A percentile compares a stretch with the other conserved stretches of the same genome.
phyloP scores from a whole-genome alignment of 352 stramenopile species.

The Phytopythium ostracodes region DNA sequence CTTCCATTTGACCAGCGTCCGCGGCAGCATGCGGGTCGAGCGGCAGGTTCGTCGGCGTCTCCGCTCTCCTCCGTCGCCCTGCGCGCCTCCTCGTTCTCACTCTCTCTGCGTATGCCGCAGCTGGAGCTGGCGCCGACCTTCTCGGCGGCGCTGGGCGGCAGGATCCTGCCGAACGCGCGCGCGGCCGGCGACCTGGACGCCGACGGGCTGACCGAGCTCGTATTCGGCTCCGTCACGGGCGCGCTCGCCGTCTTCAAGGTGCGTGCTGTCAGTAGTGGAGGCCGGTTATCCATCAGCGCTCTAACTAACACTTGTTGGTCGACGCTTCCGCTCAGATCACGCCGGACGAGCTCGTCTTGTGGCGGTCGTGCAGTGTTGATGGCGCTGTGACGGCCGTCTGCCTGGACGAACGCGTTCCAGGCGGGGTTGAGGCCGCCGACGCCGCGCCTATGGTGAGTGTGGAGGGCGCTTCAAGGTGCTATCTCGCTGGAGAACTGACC shows the following conservation, averaged over 20 bases:
- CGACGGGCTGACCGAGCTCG: constrained; percentile 56
- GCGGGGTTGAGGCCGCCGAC: constrained; percentile 14
- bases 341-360: constrained; percentile 44
- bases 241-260: constrained; percentile 66
- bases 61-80: neutral
- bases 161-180: constrained; percentile 68
- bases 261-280: neutral
- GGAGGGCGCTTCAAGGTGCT: neutral
- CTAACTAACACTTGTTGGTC: neutral
- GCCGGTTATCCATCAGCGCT: neutral
- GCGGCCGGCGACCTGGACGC: constrained; percentile 62
- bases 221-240: constrained; percentile 63
- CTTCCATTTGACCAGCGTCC: no score
- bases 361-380: constrained; percentile 53
- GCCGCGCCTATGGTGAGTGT: neutral
- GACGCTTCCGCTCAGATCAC: constrained; percentile 26
- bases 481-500: neutral
- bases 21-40: neutral
- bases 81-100: neutral
- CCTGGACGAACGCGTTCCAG: constrained; percentile 31
- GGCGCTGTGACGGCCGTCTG: constrained; percentile 72
- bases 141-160: constrained; percentile 50
- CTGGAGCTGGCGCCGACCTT: constrained; percentile 67
- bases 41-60: neutral
- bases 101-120: constrained; percentile 15